A percentile compares a stretch with the other conserved stretches of the same genome.
phyloP scores from a whole-genome alignment of 2,329 filamentous ascomycete species.

The Acrodontium crateriforme region DNA sequence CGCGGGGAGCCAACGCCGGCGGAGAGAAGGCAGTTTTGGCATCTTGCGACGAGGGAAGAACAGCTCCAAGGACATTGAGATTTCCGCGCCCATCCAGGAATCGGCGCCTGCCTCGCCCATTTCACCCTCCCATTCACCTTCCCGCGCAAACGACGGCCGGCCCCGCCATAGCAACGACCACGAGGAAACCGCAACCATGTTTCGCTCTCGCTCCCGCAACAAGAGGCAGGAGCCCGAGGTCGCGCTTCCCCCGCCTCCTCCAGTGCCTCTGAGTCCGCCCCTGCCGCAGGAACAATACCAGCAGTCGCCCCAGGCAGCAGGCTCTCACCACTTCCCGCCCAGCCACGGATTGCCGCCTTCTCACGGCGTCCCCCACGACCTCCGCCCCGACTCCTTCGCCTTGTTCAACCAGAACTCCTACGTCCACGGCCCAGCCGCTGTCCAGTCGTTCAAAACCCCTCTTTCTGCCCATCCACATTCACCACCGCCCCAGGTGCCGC shows the following conservation, averaged over 20 bases:
- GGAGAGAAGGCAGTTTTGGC: no score
- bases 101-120: background rate
- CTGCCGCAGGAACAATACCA: conserved; percentile 8
- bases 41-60: no score
- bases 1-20: conserved; percentile 1
- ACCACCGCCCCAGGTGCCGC: conserved; percentile 6
- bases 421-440: conserved; percentile 20
- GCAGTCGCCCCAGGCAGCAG: background rate
- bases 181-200: no score
- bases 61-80: background rate
- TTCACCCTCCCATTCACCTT: background rate
- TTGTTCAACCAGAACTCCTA: conserved; percentile 34
- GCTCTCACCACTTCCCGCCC: background rate
- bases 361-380: conserved; percentile 45
- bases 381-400: conserved; percentile 50
- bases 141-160: background rate
- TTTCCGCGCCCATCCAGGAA: background rate
- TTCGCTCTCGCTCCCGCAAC: no score
- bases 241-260: conserved; percentile 2
- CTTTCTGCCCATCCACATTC: conserved; percentile 33
- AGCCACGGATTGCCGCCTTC: conserved; percentile 24
- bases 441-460: no score
- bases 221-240: no score
- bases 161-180: no score
- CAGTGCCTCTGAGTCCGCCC: background rate